Evolutionary conservation across 768 basidiomycete species (phyloP).

Genomic region (Boletus sp.): DNA sequence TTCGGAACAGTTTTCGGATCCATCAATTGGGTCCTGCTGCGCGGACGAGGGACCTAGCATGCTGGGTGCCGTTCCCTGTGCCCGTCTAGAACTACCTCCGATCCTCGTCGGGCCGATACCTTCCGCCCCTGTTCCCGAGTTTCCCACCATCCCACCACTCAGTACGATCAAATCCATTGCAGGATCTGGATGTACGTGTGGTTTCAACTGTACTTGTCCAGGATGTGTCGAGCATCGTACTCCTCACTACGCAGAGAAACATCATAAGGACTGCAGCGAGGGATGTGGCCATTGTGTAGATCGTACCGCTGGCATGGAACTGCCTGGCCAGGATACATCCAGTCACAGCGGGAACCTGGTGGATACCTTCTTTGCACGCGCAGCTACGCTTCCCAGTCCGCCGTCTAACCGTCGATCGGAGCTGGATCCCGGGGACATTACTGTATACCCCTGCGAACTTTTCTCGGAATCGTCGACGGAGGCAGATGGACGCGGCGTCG

Average conservation of each 20-base stretch:
- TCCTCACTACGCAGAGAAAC: constrained; percentile 38
- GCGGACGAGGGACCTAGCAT: not conserved
- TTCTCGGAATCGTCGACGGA: constrained; percentile 33
- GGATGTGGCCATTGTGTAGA: constrained; percentile 67
- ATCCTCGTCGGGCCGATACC: constrained; percentile 32
- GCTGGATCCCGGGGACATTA: constrained; percentile 50
- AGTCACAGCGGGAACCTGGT: constrained; percentile 36
- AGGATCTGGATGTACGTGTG: constrained; percentile 71
- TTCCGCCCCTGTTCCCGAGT: constrained; percentile 37
- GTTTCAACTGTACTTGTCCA: constrained; percentile 64
- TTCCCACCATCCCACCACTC: constrained; percentile 58
- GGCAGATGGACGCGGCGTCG: constrained; percentile 38
- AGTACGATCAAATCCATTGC: constrained; percentile 56
- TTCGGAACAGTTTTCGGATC: constrained; percentile 2
- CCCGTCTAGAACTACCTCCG: constrained; percentile 48
- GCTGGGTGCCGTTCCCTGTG: constrained; percentile 4
- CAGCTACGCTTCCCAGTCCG: constrained; percentile 64
- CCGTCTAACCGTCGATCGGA: constrained; percentile 42
- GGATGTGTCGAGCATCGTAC: constrained; percentile 74
- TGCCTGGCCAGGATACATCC: constrained; percentile 32
- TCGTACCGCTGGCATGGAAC: constrained; percentile 39
- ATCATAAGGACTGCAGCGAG: constrained; percentile 39
- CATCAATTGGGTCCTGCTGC: constrained; percentile 24
- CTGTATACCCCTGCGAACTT: constrained; percentile 40
- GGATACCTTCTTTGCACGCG: constrained; percentile 63